Conservation (phyloP, 257 asterid genomes). For the Cruciata laevipes region DNA sequence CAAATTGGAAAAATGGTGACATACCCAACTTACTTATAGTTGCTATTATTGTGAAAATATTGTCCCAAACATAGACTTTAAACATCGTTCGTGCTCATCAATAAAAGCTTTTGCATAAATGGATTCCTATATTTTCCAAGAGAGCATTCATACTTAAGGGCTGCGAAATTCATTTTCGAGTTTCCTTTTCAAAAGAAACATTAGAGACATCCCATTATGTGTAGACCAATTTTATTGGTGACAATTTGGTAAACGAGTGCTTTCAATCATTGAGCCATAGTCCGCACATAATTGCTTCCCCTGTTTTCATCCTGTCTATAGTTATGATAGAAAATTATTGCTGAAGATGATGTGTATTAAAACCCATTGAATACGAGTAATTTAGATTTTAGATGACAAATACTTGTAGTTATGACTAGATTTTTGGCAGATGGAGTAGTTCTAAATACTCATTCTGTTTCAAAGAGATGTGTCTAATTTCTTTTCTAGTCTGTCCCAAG, state of each 20-base stretch:
- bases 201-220: neutral
- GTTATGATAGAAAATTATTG: neutral
- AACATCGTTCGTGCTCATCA: neutral
- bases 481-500: too few species aligned
- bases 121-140: neutral
- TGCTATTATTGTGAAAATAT: neutral
- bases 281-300: neutral
- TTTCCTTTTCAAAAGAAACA: neutral
- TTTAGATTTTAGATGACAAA: neutral
- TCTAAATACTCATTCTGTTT: too few species aligned
- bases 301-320: neutral
- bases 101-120: neutral
- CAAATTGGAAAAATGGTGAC: neutral
- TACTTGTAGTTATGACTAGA: neutral
- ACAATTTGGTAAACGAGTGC: conserved; percentile 1
- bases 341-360: neutral
- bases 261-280: conserved; percentile 2
- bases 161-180: neutral
- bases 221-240: neutral
- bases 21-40: neutral
- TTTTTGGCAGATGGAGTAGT: too few species aligned
- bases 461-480: too few species aligned
- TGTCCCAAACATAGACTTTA: neutral
- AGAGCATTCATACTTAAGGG: conserved; percentile 4
- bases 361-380: neutral